Conservation (phyloP, 2,329 filamentous ascomycete species). For the Fusarium camptoceras region DNA sequence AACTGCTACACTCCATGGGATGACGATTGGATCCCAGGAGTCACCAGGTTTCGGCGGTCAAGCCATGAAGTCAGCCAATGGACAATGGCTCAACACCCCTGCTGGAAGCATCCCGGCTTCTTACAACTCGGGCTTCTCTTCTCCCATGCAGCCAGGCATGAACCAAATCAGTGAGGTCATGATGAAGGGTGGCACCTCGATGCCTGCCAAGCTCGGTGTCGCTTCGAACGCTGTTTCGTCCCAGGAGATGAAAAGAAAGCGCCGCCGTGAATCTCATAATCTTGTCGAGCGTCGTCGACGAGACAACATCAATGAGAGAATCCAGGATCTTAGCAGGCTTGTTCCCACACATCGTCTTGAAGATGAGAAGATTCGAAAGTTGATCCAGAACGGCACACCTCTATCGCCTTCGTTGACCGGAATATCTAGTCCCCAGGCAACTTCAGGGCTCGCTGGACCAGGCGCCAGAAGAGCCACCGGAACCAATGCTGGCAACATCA, state of each 20-base stretch:
- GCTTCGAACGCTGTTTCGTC: conserved; percentile 71
- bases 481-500: conserved; percentile 81
- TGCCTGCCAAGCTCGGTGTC: conserved; percentile 85
- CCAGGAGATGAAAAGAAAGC: conserved; percentile 92
- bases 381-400: conserved; percentile 91
- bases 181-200: conserved; percentile 86
- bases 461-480: conserved; percentile 83
- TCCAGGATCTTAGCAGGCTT: conserved; percentile 93
- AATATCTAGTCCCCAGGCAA: conserved; percentile 77
- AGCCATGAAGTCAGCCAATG: conserved; percentile 87
- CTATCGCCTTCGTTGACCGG: conserved; percentile 84
- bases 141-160: conserved; percentile 76
- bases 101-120: conserved; percentile 83
- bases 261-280: conserved; percentile 94
- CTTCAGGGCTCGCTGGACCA: conserved; percentile 87
- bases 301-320: conserved; percentile 98
- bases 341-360: conserved; percentile 93
- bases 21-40: conserved; percentile 76
- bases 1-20: conserved; percentile 78
- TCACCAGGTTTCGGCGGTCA: conserved; percentile 79
- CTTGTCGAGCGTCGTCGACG: conserved; percentile 92
- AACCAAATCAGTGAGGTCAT: conserved; percentile 90
- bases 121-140: conserved; percentile 88
- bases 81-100: conserved; percentile 89
- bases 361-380: conserved; percentile 96